phyloP scores from a whole-genome alignment of 1,284 basidiomycete genomes.

The Caloboletus inedulis region DNA sequence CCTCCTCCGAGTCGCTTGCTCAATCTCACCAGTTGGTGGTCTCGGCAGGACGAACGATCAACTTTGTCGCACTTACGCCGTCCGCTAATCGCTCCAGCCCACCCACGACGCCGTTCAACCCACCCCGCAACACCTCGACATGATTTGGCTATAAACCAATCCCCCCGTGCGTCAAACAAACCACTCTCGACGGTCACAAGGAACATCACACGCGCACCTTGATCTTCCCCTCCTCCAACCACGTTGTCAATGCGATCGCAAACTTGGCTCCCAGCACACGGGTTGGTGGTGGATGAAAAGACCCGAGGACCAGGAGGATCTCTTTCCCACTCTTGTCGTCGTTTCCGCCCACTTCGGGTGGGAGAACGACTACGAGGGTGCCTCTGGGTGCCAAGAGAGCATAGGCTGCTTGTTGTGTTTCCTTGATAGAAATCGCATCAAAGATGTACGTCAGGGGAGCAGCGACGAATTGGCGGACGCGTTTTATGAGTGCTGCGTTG shows the following conservation, averaged over 20 bases:
- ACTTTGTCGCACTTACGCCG: constrained; percentile 17
- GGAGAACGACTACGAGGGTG: constrained; percentile 4
- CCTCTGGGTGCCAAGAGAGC: constrained; percentile 12
- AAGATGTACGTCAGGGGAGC: constrained; percentile 12
- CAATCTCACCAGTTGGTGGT: constrained; percentile 2
- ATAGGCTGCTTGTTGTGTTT: constrained; percentile 13
- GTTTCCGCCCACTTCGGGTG: not conserved
- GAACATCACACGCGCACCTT: constrained; percentile 7
- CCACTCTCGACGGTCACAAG: not conserved
- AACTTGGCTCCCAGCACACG: constrained; percentile 11
- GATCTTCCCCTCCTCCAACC: constrained; percentile 19
- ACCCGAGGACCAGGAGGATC: constrained; percentile 7
- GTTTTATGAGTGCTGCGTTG: not conserved
- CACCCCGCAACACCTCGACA: constrained; percentile 16
- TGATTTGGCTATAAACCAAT: constrained; percentile 7
- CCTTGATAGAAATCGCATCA: constrained; percentile 18
- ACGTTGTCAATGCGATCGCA: constrained; percentile 6
- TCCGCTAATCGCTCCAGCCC: constrained; percentile 11
- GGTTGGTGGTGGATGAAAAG: constrained; percentile 4
- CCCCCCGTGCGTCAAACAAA: not conserved
- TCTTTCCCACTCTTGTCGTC: not conserved
- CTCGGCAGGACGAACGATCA: constrained; percentile 20
- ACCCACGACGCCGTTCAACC: constrained; percentile 10
- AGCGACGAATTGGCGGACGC: not conserved
- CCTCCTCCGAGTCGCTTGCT: constrained; percentile 5